A percentile compares a stretch with the other conserved stretches of the same genome.
phyloP scores from a whole-genome alignment of 805 yeast genomes.

The Metschnikowia proteae region DNA sequence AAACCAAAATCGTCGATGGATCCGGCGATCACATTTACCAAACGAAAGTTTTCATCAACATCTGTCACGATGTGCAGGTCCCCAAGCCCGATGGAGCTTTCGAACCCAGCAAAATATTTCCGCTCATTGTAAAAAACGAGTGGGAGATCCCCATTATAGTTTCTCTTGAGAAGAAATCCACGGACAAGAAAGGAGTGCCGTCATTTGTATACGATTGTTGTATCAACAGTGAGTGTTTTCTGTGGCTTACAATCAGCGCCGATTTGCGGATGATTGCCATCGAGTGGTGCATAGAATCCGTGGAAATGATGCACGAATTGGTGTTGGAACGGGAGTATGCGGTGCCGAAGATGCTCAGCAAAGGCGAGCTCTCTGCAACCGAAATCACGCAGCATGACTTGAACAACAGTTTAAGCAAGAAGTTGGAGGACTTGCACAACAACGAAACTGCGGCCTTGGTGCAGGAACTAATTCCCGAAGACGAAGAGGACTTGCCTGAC shows the following conservation, averaged over 20 bases:
- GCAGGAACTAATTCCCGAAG: constrained; percentile 32
- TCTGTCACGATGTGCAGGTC: constrained; percentile 62
- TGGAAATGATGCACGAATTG: constrained; percentile 51
- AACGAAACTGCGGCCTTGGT: constrained; percentile 43
- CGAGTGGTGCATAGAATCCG: constrained; percentile 82
- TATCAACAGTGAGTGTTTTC: constrained; percentile 58
- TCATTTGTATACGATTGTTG: constrained; percentile 79
- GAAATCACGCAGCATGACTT: constrained; percentile 45
- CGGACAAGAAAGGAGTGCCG: constrained; percentile 65
- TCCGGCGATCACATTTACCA: constrained; percentile 28
- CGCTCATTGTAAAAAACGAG: constrained; percentile 59
- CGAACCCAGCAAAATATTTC: constrained; percentile 55
- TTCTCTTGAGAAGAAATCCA: constrained; percentile 50
- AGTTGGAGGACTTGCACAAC: constrained; percentile 31
- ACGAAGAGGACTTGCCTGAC: constrained; percentile 23
- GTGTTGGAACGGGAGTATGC: constrained; percentile 59
- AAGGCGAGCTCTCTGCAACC: constrained; percentile 56
- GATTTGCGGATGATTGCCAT: constrained; percentile 63
- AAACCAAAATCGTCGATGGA: constrained; percentile 49
- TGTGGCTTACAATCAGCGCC: constrained; percentile 54
- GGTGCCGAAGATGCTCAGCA: constrained; percentile 67
- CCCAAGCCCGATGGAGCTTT: constrained; percentile 59
- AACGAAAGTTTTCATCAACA: constrained; percentile 72
- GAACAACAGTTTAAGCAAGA: constrained; percentile 33
- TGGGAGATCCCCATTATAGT: constrained; percentile 87